Percentiles rank a stretch among this genome's conserved stretches.
phyloP scores from a whole-genome alignment of 176 grass and related monocot genomes.

The Oryza brachyantha region DNA sequence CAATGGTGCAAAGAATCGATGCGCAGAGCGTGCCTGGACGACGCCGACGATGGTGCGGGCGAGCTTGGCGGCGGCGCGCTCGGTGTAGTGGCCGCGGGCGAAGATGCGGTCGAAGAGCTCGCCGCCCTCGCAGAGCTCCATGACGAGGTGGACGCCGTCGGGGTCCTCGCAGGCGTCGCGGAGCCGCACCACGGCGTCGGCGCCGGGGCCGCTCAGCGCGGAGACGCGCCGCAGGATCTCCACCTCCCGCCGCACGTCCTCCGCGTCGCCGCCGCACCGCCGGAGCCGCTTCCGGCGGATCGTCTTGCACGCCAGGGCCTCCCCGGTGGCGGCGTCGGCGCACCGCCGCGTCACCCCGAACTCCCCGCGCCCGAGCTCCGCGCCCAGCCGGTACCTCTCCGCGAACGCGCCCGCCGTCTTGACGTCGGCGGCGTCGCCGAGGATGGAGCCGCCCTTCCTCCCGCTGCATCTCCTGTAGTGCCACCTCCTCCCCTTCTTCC shows the following conservation, averaged over 20 bases:
- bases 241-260: slow-evolving; percentile 70
- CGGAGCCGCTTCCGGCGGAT: slow-evolving; percentile 58
- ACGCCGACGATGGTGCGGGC: slow-evolving; percentile 65
- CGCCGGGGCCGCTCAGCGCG: background rate
- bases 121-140: slow-evolving; percentile 72
- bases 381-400: slow-evolving; percentile 55
- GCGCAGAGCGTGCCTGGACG: slow-evolving; percentile 47
- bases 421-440: background rate
- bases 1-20: background rate
- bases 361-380: slow-evolving; percentile 83
- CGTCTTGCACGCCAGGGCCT: slow-evolving; percentile 78
- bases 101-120: slow-evolving; percentile 77
- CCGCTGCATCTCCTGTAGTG: slow-evolving; percentile 6
- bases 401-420: slow-evolving; percentile 29
- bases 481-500: slow-evolving; percentile 5
- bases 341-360: slow-evolving; percentile 75
- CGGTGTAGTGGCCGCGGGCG: slow-evolving; percentile 53
- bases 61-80: slow-evolving; percentile 66
- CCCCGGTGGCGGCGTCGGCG: slow-evolving; percentile 51
- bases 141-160: slow-evolving; percentile 58
- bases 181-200: slow-evolving; percentile 34
- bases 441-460: slow-evolving; percentile 23
- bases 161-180: slow-evolving; percentile 67
- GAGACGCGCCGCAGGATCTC: slow-evolving; percentile 59
- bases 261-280: slow-evolving; percentile 37